These are phyloP conservation scores for Sphaerobolus stellatus DNA, from an alignment of 1,284 basidiomycete genomes.

Conservation along the genomic window DNA sequence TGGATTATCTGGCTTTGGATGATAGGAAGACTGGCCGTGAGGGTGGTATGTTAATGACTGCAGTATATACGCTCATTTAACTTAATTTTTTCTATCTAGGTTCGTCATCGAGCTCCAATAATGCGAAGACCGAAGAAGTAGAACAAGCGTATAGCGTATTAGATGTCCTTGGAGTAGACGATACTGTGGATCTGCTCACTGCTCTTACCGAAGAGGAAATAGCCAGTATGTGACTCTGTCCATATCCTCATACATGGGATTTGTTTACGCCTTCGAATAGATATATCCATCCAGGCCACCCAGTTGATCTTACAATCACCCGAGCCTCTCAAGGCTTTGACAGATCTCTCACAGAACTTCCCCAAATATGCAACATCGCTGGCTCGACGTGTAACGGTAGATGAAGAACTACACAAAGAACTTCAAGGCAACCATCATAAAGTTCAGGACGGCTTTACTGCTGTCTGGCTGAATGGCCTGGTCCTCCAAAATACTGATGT, in stretches of 20 bases:
- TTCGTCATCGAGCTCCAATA: constrained; percentile 18
- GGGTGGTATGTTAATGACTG: not conserved
- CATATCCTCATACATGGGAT: not conserved
- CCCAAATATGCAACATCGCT: constrained; percentile 79
- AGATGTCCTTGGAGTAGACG: constrained; percentile 52
- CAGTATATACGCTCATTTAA: not conserved
- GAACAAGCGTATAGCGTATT: constrained; percentile 42
- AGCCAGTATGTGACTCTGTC: constrained; percentile 35
- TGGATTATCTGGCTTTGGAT: constrained; percentile 93
- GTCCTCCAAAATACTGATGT: constrained; percentile 61
- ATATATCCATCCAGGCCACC: constrained; percentile 71
- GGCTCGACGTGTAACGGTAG: constrained; percentile 60
- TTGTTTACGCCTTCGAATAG: constrained; percentile 33
- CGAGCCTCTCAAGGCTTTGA: constrained; percentile 61
- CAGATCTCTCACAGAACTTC: constrained; percentile 81
- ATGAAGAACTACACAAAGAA: constrained; percentile 56
- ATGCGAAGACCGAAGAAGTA: constrained; percentile 12
- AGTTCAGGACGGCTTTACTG: constrained; percentile 52
- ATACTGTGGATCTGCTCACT: constrained; percentile 48
- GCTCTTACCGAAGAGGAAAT: constrained; percentile 69
- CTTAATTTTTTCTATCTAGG: not conserved
- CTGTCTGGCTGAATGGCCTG: constrained; percentile 81
- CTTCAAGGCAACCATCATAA: constrained; percentile 55
- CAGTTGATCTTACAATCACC: constrained; percentile 67
- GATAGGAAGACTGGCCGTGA: constrained; percentile 42